Evolutionary conservation across 352 stramenopile genomes (phyloP), one percentile per base, ranked within the genome.

Genomic region (Thalassiosira sp.): DNA sequence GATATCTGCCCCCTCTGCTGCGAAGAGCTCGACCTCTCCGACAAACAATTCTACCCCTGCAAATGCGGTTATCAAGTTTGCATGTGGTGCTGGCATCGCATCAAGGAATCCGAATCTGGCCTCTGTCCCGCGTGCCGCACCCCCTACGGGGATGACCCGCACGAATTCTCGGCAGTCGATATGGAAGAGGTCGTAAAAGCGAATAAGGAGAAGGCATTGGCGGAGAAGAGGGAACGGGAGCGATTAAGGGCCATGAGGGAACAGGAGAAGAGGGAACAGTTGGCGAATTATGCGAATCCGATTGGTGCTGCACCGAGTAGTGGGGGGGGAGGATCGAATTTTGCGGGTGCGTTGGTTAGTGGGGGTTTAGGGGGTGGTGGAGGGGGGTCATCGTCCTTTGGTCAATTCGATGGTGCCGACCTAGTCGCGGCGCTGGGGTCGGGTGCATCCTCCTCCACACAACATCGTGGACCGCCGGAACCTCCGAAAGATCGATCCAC

Each of bases 1-100:
- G 85, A 91, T 95, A 95, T 97, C 71, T 99, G 97, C 84, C 97
- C 97, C 43, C 91, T 99, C 51, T 99, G 97, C 84, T 98, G 97
- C 89, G 97, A 99, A 88, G 95, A 98, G 66, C 91, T 99, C 66
- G 97, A 99, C 87, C 89, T 99, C 20, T 98, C 96, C 57, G 97
- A 99, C 92, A 94, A 97, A 84, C 97, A 97, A 76, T 99, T 99
- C 82, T 96, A 98, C 85, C 96, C 97, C 2, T 99, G 97, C 90
- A 97, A 97, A 79, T 99, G 97, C 81, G 96, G 96, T 43, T 99
- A 99, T 85, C 95, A 98, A 91, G 95, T 99, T 10, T 99, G 97
- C 92, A 97, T 99, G 79, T 99, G 97, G 96, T 99, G 97, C 88
- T 99, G 97, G 96, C 95, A 99, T 67, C 94, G 97, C 69, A 99